These are phyloP conservation scores for Umbelopsis vinacea DNA, from an alignment of 192 early-diverging fungal species.

Conservation along the genomic window DNA sequence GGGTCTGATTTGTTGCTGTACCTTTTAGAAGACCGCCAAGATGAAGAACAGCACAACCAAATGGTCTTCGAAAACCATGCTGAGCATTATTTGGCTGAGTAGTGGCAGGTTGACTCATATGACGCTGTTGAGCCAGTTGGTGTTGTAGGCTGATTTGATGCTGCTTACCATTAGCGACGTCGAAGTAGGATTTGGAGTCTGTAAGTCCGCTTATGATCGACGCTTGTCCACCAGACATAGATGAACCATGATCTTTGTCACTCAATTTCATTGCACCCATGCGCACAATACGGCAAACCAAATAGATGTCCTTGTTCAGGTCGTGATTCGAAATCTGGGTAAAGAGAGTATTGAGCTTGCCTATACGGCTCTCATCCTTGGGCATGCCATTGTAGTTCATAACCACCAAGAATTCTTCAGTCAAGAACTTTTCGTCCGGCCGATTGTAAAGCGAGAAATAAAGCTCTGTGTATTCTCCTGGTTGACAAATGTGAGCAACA, in stretches of 20 bases:
- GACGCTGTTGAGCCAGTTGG: conserved; percentile 16
- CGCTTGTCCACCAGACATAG: conserved; percentile 16
- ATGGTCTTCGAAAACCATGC: conserved; percentile 54
- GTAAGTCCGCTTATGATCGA: conserved; percentile 23
- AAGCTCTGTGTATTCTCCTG: conserved; percentile 65
- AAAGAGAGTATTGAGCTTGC: conserved; percentile 62
- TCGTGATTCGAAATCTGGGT: conserved; percentile 59
- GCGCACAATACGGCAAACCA: conserved; percentile 66
- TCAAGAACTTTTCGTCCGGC: conserved; percentile 48
- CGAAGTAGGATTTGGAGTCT: conserved; percentile 11
- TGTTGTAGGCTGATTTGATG: conserved; percentile 22
- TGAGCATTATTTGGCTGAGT: conserved; percentile 14
- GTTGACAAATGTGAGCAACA: conserved; percentile 59
- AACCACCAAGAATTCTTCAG: conserved; percentile 63
- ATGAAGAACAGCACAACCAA: conserved; percentile 65
- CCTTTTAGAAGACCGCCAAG: conserved; percentile 48
- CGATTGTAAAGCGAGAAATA: conserved; percentile 63
- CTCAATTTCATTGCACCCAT: conserved; percentile 64
- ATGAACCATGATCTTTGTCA: conserved; percentile 47
- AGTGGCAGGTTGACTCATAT: conserved; percentile 11
- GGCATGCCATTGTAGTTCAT: conserved; percentile 63
- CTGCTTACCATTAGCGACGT: conserved; percentile 8
- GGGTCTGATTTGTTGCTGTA: neutral
- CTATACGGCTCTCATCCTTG: conserved; percentile 44
- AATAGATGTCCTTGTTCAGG: conserved; percentile 51